Base-by-base conservation (phyloP, 2,329 filamentous ascomycete genomes). In the Botryotinia narcissicola region DNA sequence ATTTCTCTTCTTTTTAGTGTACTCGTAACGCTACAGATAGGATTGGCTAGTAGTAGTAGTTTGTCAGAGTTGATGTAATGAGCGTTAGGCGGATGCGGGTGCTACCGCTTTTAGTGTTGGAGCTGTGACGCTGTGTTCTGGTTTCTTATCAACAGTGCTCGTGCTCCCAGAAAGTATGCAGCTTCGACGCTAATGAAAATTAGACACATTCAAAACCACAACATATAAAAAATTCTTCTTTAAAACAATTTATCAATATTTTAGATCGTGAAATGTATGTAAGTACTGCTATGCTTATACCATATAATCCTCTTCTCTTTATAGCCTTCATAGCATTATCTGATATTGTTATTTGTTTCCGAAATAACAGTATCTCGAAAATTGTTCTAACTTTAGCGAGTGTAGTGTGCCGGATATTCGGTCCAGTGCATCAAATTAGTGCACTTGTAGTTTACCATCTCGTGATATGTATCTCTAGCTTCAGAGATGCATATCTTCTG, bases 291-390 rank as follows among this genome's bases (percentile, higher is more conserved):
- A n/a, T 25, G 48, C 25, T 14, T 51, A 16, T n/a, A n/a, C 3
- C 0, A 7, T 51, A 7, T n/a, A 20, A n/a, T 51, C 4, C 0
- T 51, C 5, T 14, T n/a, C 0, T 14, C 4, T n/a, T 51, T n/a
- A 4, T 6, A 1, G 12, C 3, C 2, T 54, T n/a, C 12, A 54
- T 0, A 3, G n/a, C 7, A 3, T 8, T n/a, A 6, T 54, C 14
- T 7, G 25, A 54, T n/a, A 16, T 16, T n/a, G 25, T 16, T n/a
- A 54, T 54, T n/a, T 14, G 48, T 54, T n/a, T n/a, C 12, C 25
- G 0, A 54, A n/a, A n/a, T 16, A 16, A 16, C 48, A 16, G 48
- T n/a, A 5, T 54, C 3, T 54, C n/a, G 14, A n/a, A n/a, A n/a
- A 54, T 1, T 16, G 8, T n/a, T n/a, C 14, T 12, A n/a, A 54